These are phyloP conservation scores for Microbotryum scabiosae DNA, from an alignment of 1,284 basidiomycete genomes.

Conservation along the genomic window DNA sequence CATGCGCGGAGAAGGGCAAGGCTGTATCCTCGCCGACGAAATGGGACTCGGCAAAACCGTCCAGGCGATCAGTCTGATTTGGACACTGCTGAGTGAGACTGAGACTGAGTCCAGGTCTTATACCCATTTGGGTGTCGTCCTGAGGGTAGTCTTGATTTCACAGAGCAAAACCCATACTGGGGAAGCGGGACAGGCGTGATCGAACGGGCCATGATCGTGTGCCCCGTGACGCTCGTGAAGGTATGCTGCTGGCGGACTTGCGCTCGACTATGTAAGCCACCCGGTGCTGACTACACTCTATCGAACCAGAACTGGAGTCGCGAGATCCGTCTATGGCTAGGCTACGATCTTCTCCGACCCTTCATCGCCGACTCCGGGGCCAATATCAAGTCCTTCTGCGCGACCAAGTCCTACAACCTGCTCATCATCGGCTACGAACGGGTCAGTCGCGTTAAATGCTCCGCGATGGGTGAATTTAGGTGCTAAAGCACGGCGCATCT, in stretches of 20 bases:
- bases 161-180: conserved; percentile 76
- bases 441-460: conserved; percentile 26
- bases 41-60: conserved; percentile 91
- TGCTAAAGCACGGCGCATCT: neutral
- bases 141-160: neutral
- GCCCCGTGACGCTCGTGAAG: conserved; percentile 83
- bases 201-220: conserved; percentile 72
- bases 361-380: conserved; percentile 69
- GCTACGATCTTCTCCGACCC: conserved; percentile 68
- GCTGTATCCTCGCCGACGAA: conserved; percentile 95
- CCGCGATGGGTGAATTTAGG: neutral
- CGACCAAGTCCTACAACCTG: conserved; percentile 64
- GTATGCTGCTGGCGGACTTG: conserved; percentile 41
- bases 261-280: neutral
- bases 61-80: conserved; percentile 76
- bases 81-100: conserved; percentile 72
- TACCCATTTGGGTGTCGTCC: conserved; percentile 6
- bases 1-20: conserved; percentile 67
- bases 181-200: conserved; percentile 49
- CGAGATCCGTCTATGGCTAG: conserved; percentile 92
- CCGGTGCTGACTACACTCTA: conserved; percentile 1
- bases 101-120: neutral
- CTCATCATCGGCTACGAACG: conserved; percentile 89
- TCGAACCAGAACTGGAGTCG: conserved; percentile 76
- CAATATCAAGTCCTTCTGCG: conserved; percentile 62